Evolutionary conservation across 768 basidiomycete species (phyloP).

Genomic region (Neoboletus subvelutipes): DNA sequence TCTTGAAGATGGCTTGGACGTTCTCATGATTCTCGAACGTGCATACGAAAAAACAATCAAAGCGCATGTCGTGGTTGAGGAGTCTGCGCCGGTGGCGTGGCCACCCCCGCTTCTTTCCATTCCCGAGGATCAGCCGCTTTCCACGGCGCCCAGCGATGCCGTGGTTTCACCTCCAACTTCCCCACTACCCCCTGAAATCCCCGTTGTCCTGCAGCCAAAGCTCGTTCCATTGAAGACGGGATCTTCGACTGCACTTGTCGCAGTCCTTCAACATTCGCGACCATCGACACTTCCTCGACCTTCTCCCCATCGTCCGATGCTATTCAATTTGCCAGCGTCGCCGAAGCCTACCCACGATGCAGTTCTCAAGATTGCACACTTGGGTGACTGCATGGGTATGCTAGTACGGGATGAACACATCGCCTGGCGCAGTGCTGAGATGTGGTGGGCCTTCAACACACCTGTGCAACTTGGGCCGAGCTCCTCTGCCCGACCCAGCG

Average conservation of each 20-base stretch:
- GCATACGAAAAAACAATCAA: slow-evolving; percentile 67
- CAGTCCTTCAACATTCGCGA: slow-evolving; percentile 51
- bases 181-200: slow-evolving; percentile 14
- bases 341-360: slow-evolving; percentile 47
- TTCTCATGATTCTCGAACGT: slow-evolving; percentile 65
- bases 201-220: slow-evolving; percentile 20
- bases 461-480: slow-evolving; percentile 64
- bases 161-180: background rate
- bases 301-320: slow-evolving; percentile 19
- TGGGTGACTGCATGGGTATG: slow-evolving; percentile 88
- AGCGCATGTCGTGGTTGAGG: slow-evolving; percentile 50
- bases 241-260: slow-evolving; percentile 68
- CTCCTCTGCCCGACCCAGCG: slow-evolving; percentile 57
- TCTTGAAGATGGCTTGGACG: slow-evolving; percentile 66
- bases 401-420: slow-evolving; percentile 77
- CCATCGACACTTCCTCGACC: slow-evolving; percentile 11
- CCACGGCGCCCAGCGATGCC: background rate
- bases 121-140: slow-evolving; percentile 21
- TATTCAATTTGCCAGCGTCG: slow-evolving; percentile 19
- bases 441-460: slow-evolving; percentile 87
- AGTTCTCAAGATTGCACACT: slow-evolving; percentile 76
- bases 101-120: slow-evolving; percentile 19
- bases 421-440: slow-evolving; percentile 85
- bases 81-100: slow-evolving; percentile 8
- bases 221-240: slow-evolving; percentile 50